These are phyloP conservation scores for Podaxis sp. DNA, from an alignment of 768 basidiomycete species.

Conservation along the genomic window DNA sequence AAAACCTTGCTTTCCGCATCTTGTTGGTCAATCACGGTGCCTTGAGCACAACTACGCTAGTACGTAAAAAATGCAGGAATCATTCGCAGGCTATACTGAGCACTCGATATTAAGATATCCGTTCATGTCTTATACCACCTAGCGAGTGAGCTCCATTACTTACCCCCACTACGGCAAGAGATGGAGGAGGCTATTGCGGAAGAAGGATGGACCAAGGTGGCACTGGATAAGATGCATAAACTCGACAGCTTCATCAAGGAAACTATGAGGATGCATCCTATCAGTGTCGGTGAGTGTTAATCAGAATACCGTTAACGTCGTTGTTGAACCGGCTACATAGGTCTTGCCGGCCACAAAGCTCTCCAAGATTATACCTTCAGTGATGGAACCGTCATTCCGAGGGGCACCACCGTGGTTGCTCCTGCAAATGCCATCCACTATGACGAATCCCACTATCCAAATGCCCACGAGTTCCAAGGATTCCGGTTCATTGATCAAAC, in stretches of 20 bases:
- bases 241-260: constrained; percentile 20
- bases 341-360: constrained; percentile 30
- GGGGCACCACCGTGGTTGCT: constrained; percentile 33
- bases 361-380: constrained; percentile 42
- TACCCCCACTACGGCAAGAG: constrained; percentile 41
- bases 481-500: constrained; percentile 37
- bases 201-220: constrained; percentile 32
- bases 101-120: neutral
- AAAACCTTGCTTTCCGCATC: constrained; percentile 32
- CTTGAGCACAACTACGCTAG: constrained; percentile 44
- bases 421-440: constrained; percentile 31
- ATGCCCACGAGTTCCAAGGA: constrained; percentile 39
- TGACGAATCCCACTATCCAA: constrained; percentile 27
- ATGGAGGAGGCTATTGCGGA: constrained; percentile 34
- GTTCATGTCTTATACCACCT: constrained; percentile 33
- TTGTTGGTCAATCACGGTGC: constrained; percentile 42
- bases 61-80: constrained; percentile 25
- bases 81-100: neutral
- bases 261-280: constrained; percentile 15
- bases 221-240: constrained; percentile 14
- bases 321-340: constrained; percentile 5
- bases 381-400: constrained; percentile 41
- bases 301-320: neutral
- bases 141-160: constrained; percentile 32
- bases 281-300: constrained; percentile 8